Evolutionary conservation across 2,329 filamentous ascomycete species (phyloP).

Genomic region (Neopestalotiopsis sp.): DNA sequence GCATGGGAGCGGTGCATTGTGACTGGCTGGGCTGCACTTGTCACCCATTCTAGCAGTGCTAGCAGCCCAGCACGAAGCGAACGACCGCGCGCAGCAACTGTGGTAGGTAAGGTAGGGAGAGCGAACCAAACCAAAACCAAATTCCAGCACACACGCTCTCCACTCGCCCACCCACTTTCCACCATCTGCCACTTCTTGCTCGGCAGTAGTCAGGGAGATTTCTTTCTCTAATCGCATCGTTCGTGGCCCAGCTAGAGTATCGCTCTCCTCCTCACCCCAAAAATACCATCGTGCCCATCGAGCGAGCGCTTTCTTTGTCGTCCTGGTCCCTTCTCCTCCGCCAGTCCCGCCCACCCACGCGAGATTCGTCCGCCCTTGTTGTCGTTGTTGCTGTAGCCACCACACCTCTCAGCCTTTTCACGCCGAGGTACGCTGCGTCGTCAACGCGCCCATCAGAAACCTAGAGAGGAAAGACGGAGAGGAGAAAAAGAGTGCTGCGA

Average conservation of each 20-base stretch:
- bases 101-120: not conserved
- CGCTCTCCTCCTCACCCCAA: not conserved
- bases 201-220: not conserved
- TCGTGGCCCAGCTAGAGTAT: not conserved
- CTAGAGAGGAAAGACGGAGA: not conserved
- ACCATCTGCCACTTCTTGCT: slow-evolving; percentile 10
- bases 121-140: not conserved
- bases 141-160: slow-evolving; percentile 15
- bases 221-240: slow-evolving; percentile 17
- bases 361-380: not conserved
- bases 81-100: slow-evolving; percentile 4
- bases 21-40: slow-evolving; percentile 4
- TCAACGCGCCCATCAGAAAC: not conserved
- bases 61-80: not conserved
- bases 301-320: slow-evolving; percentile 3
- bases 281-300: not conserved
- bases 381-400: too few relatives aligned
- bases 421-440: not conserved
- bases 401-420: not conserved
- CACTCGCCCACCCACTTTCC: slow-evolving; percentile 8
- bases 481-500: not conserved
- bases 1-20: not conserved
- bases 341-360: not conserved
- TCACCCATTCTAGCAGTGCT: slow-evolving; percentile 8
- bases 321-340: not conserved